A percentile compares a stretch with the other conserved stretches of the same genome.
phyloP scores from a whole-genome alignment of 495 filamentous ascomycete genomes.

The Sordaria brevicollis region DNA sequence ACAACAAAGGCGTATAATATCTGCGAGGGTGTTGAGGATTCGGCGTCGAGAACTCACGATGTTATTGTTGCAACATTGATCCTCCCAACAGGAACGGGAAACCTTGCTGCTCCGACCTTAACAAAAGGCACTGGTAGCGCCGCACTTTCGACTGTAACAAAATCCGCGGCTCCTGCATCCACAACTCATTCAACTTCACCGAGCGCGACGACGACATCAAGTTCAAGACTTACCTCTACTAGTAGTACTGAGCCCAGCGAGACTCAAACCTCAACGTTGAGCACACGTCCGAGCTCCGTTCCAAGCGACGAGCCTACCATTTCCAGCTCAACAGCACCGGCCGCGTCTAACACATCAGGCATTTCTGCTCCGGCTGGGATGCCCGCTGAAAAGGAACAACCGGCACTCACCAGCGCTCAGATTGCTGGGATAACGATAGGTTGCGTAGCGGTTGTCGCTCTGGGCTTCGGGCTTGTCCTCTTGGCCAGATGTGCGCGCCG shows the following conservation, averaged over 20 bases:
- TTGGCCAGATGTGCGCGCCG: slow-evolving; percentile 29
- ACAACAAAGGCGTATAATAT: slow-evolving; percentile 42
- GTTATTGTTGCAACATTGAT: slow-evolving; percentile 51
- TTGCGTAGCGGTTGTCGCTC: slow-evolving; percentile 25
- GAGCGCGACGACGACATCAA: slow-evolving; percentile 2
- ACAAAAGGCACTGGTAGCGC: slow-evolving; percentile 5
- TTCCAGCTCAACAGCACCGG: not conserved
- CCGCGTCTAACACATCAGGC: not conserved
- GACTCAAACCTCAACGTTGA: not conserved
- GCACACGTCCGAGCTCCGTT: not conserved
- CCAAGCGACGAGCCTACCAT: not conserved
- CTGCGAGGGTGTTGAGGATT: slow-evolving; percentile 42
- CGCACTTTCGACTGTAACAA: slow-evolving; percentile 1
- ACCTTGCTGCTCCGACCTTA: slow-evolving; percentile 14
- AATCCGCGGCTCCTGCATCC: slow-evolving; percentile 6
- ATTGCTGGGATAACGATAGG: slow-evolving; percentile 39
- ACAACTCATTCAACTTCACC: slow-evolving; percentile 7
- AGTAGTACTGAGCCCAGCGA: not conserved
- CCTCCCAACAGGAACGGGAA: slow-evolving; percentile 17
- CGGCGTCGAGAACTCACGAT: slow-evolving; percentile 48
- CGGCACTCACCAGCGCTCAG: slow-evolving; percentile 25
- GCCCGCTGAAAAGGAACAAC: not conserved
- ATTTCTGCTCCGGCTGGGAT: slow-evolving; percentile 4
- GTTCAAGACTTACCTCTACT: slow-evolving; percentile 1
- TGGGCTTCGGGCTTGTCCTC: slow-evolving; percentile 31